These are phyloP conservation scores for Globisporangium ultimum DNA, from an alignment of 352 stramenopile species.

Conservation along the genomic window DNA sequence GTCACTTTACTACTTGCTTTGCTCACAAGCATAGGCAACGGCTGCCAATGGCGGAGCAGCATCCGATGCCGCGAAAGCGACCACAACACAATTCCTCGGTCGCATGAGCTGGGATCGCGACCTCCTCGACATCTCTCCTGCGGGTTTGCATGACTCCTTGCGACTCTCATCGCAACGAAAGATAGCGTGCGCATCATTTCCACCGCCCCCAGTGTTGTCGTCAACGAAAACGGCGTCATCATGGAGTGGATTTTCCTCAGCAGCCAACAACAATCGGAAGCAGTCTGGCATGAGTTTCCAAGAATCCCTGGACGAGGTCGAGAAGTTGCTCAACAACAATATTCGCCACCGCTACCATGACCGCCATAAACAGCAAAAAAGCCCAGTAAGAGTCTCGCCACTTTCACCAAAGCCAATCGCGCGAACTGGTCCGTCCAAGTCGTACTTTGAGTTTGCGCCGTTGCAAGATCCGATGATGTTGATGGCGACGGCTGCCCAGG, in stretches of 20 bases:
- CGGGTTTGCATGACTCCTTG: constrained; percentile 1
- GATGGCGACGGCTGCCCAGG: constrained; percentile 18
- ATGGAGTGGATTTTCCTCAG: too few species aligned
- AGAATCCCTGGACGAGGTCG: constrained; percentile 44
- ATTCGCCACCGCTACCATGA: constrained; percentile 15
- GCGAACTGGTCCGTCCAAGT: constrained; percentile 6
- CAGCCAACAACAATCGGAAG: background rate
- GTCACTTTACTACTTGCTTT: too few species aligned
- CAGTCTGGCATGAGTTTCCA: constrained; percentile 24
- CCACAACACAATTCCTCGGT: constrained; percentile 23
- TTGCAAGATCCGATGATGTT: constrained; percentile 36
- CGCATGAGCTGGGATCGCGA: constrained; percentile 56
- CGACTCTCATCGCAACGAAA: background rate
- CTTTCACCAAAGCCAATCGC: constrained; percentile 7
- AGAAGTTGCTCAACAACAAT: constrained; percentile 45
- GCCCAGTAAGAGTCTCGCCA: constrained; percentile 14
- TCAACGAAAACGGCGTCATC: background rate
- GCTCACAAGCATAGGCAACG: too few species aligned
- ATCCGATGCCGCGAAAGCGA: too few species aligned
- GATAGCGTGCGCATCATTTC: background rate
- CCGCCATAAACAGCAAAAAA: constrained; percentile 12
- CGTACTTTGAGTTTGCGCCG: constrained; percentile 37
- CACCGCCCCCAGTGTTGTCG: background rate
- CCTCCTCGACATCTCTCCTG: constrained; percentile 28
- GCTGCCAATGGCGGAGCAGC: too few species aligned